Base-by-base conservation (phyloP, 371 early-diverging fungal species). In the Rhizopus delemar region DNA sequence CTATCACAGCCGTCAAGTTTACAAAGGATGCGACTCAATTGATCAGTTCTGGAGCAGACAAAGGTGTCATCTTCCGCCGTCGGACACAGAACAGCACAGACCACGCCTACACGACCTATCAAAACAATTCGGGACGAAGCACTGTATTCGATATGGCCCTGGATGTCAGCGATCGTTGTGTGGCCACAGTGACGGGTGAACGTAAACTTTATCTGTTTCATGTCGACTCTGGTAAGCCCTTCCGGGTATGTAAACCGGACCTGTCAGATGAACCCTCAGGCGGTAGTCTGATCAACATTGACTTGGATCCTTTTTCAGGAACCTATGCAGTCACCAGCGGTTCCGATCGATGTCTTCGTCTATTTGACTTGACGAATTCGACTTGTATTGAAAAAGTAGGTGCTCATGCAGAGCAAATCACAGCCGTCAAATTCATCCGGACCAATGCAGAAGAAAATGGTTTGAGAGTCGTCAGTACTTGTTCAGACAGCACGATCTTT, bases 1-100 rank as follows among this genome's bases (percentile, higher is more conserved):
- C 93, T 3, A 88, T 94, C 8, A 91, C 92, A 5, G 79, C 86
- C 22, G 86, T 93, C 45, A 73, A 78, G 32, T 93, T 94, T 59
- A 72, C 86, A 5, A 76, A 81, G 16, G 71, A 80, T 46, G 91
- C 91, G 6, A 66, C 74, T 8, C 72, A 75, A 15, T 69, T 94
- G 34, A 78, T 94, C 48, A 94, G 92, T 63, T 89, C 90, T 65
- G 90, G 89, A 5, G 92, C 93, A 4, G 94, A 94, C 62, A 93
- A 93, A 74, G 90, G 92, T 28, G 74, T 94, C 29, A 85, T 90
- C 4, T 94, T 93, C 63, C 82, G 92, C 31, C 62, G 73, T 28
- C 63, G 75, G 6, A 68, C 73, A 32, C 56, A 56, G 32, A 58
- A 56, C 29, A 41, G 53, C 4, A 53, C 54, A 8, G 60, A 48